A percentile compares a stretch with the other conserved stretches of the same genome.
These are phyloP conservation scores for Aureobasidium leucospermi DNA, from an alignment of 2,329 filamentous ascomycete species.

Conservation along the genomic window DNA sequence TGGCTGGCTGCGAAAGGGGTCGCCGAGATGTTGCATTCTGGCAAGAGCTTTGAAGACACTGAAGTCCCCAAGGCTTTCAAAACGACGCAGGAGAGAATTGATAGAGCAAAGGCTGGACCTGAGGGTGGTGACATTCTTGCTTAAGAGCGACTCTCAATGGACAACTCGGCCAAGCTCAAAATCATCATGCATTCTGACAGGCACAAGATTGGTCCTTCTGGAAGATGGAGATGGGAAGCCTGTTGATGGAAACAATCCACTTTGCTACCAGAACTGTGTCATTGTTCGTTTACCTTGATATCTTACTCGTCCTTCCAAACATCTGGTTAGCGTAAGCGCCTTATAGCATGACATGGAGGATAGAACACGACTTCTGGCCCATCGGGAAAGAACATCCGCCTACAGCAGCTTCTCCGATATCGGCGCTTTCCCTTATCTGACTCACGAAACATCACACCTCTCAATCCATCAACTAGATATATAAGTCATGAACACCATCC, in stretches of 20 bases:
- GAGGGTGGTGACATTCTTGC: constrained; percentile 18
- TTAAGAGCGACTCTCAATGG: not conserved
- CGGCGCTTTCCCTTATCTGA: not conserved
- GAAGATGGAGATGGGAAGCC: too few species aligned
- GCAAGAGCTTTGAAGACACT: constrained; percentile 15
- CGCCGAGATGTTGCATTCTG: constrained; percentile 32
- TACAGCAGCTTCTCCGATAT: not conserved
- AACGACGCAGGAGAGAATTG: constrained; percentile 18
- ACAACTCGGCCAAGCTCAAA: too few species aligned
- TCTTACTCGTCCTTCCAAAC: too few species aligned
- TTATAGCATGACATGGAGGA: not conserved
- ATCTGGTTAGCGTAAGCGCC: not conserved
- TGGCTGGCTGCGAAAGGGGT: constrained; percentile 36
- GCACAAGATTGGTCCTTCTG: too few species aligned
- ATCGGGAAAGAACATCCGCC: not conserved
- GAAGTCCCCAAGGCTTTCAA: constrained; percentile 16
- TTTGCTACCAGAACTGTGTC: too few species aligned
- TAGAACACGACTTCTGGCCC: not conserved
- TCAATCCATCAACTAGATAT: not conserved
- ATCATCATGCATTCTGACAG: too few species aligned
- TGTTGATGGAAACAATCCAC: too few species aligned
- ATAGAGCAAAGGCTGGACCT: constrained; percentile 15
- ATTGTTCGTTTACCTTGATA: too few species aligned
- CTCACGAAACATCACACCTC: not conserved
- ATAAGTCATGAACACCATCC: not conserved